A percentile compares a stretch with the other conserved stretches of the same genome.
These are phyloP conservation scores for Colletotrichum spinosum DNA, from an alignment of 2,329 filamentous ascomycete species.

Conservation along the genomic window DNA sequence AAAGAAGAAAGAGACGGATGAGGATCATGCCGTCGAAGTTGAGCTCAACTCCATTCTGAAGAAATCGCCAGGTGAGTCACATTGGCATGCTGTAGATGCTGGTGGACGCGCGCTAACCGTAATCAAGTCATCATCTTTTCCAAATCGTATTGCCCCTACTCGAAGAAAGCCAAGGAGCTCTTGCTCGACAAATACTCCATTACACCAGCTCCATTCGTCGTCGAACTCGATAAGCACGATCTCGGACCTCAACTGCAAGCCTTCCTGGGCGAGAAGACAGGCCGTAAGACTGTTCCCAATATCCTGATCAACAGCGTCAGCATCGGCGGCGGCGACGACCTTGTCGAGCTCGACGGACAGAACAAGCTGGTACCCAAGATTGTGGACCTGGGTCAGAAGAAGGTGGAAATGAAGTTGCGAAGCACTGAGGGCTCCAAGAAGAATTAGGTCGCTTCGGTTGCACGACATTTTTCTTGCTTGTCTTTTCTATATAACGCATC, in stretches of 20 bases:
- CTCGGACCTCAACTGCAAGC: constrained; percentile 80
- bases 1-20: constrained; percentile 62
- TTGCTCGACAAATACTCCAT: constrained; percentile 89
- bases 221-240: constrained; percentile 88
- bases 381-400: constrained; percentile 78
- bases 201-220: constrained; percentile 83
- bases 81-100: neutral
- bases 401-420: constrained; percentile 63
- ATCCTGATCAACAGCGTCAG: constrained; percentile 88
- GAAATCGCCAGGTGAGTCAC: constrained; percentile 78
- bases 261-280: constrained; percentile 78
- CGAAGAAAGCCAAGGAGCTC: constrained; percentile 85
- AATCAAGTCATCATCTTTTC: constrained; percentile 90
- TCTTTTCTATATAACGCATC: constrained; percentile 15
- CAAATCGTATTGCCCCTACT: constrained; percentile 91
- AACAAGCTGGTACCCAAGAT: constrained; percentile 79
- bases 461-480: too few relatives aligned
- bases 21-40: constrained; percentile 73
- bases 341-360: constrained; percentile 76
- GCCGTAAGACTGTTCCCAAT: constrained; percentile 90
- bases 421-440: constrained; percentile 42
- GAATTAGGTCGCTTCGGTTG: constrained; percentile 18
- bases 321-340: constrained; percentile 91
- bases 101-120: constrained; percentile 30
- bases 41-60: constrained; percentile 86